phyloP scores from a whole-genome alignment of 441 rosid genomes.

The Bruguiera hainesii region DNA sequence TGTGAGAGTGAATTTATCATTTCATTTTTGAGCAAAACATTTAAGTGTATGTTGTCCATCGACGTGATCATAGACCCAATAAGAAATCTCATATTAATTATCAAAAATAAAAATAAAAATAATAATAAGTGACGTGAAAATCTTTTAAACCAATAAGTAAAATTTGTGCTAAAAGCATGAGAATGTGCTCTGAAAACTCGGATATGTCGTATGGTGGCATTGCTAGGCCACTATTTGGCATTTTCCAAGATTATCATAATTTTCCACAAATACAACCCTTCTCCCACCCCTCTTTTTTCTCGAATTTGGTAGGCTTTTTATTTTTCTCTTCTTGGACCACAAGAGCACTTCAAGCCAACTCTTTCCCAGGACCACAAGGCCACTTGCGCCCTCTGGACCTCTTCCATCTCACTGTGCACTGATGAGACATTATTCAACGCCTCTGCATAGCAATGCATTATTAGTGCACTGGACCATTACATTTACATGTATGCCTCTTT shows the following conservation, averaged over 20 bases:
- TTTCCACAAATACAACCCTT: neutral
- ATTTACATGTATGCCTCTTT: too few relatives aligned
- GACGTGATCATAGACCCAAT: too few relatives aligned
- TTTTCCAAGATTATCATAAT: slow-evolving; percentile 7
- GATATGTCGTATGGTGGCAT: slow-evolving; percentile 8
- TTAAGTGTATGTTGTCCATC: too few relatives aligned
- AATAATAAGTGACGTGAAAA: too few relatives aligned
- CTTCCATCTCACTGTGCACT: slow-evolving; percentile 4
- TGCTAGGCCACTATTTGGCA: slow-evolving; percentile 24
- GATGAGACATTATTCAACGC: slow-evolving; percentile 11
- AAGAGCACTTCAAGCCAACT: slow-evolving; percentile 29
- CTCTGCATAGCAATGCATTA: neutral
- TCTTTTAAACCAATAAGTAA: too few relatives aligned
- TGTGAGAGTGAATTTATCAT: too few relatives aligned
- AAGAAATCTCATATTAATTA: too few relatives aligned
- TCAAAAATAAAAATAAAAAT: too few relatives aligned
- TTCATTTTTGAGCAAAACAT: too few relatives aligned
- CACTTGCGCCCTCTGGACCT: slow-evolving; percentile 24
- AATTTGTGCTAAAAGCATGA: slow-evolving; percentile 9
- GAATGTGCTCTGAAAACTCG: slow-evolving; percentile 11
- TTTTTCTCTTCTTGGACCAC: slow-evolving; percentile 43
- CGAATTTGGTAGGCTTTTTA: slow-evolving; percentile 30
- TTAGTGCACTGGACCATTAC: too few relatives aligned
- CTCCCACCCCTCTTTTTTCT: slow-evolving; percentile 16
- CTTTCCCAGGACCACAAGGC: slow-evolving; percentile 46